Percentiles rank a stretch among this genome's conserved stretches.
Evolutionary conservation across 2,329 filamentous ascomycete species (phyloP).

Genomic region (Sclerotinia spermophila): DNA sequence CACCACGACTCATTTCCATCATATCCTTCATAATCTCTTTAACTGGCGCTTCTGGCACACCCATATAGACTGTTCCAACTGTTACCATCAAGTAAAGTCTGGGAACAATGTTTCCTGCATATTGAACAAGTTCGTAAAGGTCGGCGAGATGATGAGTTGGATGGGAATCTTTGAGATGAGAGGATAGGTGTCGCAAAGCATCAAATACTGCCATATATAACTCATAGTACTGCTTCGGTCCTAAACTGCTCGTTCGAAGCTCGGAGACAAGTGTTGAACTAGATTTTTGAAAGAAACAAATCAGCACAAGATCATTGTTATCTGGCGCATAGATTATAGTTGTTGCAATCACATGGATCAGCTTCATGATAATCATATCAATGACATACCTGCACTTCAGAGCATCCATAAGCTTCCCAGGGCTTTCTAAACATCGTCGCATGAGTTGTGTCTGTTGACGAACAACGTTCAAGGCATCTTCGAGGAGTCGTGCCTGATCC

Average conservation of each 20-base stretch:
- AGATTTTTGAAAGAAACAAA: slow-evolving; percentile 28
- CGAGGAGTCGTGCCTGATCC: slow-evolving; percentile 86
- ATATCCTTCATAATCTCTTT: slow-evolving; percentile 99
- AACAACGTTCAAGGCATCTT: slow-evolving; percentile 94
- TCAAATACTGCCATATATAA: slow-evolving; percentile 99
- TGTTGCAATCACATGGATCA: neutral
- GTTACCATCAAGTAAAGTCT: slow-evolving; percentile 98
- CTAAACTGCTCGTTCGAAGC: slow-evolving; percentile 90
- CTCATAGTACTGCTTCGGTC: slow-evolving; percentile 99
- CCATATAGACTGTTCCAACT: slow-evolving; percentile 98
- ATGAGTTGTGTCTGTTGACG: slow-evolving; percentile 95
- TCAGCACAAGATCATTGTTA: slow-evolving; percentile 30
- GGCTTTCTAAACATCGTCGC: slow-evolving; percentile 95
- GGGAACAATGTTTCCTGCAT: slow-evolving; percentile 96
- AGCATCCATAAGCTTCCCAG: slow-evolving; percentile 98
- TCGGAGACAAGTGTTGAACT: slow-evolving; percentile 99
- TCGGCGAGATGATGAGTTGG: slow-evolving; percentile 97
- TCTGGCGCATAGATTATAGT: slow-evolving; percentile 8
- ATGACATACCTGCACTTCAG: slow-evolving; percentile 91
- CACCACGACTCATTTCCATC: slow-evolving; percentile 99
- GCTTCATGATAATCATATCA: neutral
- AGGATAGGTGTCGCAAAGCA: slow-evolving; percentile 90
- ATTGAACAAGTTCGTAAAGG: slow-evolving; percentile 95
- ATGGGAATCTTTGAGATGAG: slow-evolving; percentile 95
- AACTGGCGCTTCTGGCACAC: slow-evolving; percentile 93